Evolutionary conservation across 1,284 basidiomycete genomes (phyloP).

Genomic region (Pascua sp.): DNA sequence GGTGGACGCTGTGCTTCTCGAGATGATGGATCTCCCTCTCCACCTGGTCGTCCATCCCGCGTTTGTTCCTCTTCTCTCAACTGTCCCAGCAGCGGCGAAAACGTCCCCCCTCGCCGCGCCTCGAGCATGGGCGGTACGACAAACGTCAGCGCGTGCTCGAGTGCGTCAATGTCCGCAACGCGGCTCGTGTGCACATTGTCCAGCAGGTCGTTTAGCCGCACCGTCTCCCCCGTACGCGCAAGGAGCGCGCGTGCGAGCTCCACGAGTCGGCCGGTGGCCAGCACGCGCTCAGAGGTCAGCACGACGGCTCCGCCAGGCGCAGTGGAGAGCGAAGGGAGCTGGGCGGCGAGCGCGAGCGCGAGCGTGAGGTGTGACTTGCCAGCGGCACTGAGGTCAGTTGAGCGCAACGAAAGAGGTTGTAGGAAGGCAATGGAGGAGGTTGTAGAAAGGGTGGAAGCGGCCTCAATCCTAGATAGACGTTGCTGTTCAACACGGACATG

Average conservation of each 20-base stretch:
- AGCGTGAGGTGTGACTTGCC: slow-evolving; percentile 84
- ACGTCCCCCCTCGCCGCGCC: background rate
- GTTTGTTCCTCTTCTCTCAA: too few species aligned
- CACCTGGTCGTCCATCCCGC: background rate
- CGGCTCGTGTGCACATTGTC: slow-evolving; percentile 64
- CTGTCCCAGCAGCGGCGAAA: slow-evolving; percentile 4
- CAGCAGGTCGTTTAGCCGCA: slow-evolving; percentile 47
- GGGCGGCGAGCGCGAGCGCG: slow-evolving; percentile 70
- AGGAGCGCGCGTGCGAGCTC: slow-evolving; percentile 38
- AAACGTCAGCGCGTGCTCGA: slow-evolving; percentile 64
- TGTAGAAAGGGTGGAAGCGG: too few species aligned
- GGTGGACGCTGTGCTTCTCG: background rate
- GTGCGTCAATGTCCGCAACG: slow-evolving; percentile 58
- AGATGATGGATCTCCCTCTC: background rate
- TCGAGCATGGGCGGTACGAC: slow-evolving; percentile 62
- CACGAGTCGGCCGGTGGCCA: slow-evolving; percentile 64
- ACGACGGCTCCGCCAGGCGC: slow-evolving; percentile 61
- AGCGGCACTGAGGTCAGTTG: slow-evolving; percentile 59
- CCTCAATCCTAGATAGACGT: too few species aligned
- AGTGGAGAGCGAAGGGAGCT: slow-evolving; percentile 58
- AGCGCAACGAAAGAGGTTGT: background rate
- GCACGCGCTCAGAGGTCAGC: slow-evolving; percentile 68
- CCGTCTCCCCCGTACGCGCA: background rate
- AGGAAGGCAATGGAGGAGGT: background rate
- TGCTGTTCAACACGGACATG: too few species aligned